Percentiles rank a stretch among this genome's conserved stretches.
Conservation (phyloP, 78 protist genomes). For the Guillardia theta region DNA sequence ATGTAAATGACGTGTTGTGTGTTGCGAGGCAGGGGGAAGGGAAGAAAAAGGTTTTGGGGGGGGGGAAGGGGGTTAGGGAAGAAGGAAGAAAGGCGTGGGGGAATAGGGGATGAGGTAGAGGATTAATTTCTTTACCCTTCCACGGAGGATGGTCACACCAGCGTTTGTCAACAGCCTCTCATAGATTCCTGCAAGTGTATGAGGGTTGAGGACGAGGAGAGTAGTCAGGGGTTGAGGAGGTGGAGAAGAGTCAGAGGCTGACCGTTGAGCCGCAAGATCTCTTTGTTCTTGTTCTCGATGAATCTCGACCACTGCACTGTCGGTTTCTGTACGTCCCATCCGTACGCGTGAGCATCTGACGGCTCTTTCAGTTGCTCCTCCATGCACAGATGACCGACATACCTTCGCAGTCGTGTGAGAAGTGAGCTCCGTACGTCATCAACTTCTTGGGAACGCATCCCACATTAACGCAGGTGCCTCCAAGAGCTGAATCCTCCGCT, state of each 20-base stretch:
- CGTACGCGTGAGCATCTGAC: conserved; percentile 67
- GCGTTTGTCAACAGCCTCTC: neutral
- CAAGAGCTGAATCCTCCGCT: conserved; percentile 64
- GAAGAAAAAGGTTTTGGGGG: too few species aligned
- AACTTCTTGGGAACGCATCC: conserved; percentile 80
- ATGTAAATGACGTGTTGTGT: too few species aligned
- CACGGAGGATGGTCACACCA: conserved; percentile 61
- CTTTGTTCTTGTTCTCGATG: conserved; percentile 28
- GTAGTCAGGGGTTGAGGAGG: neutral
- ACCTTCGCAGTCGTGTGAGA: neutral
- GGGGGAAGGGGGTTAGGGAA: too few species aligned
- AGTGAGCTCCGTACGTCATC: conserved; percentile 28
- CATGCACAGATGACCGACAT: neutral
- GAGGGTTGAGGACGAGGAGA: neutral
- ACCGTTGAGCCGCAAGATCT: conserved; percentile 26
- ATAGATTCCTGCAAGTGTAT: neutral
- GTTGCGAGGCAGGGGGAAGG: too few species aligned
- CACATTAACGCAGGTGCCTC: conserved; percentile 73
- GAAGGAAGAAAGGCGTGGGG: too few species aligned
- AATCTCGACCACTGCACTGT: conserved; percentile 21
- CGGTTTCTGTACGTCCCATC: conserved; percentile 58
- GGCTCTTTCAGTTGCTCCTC: neutral
- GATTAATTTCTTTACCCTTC: too few species aligned
- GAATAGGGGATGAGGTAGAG: too few species aligned
- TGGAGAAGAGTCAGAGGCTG: neutral